These are phyloP conservation scores for Fusarium sterilihyphosum DNA, from an alignment of 2,329 filamentous ascomycete genomes.

Conservation along the genomic window DNA sequence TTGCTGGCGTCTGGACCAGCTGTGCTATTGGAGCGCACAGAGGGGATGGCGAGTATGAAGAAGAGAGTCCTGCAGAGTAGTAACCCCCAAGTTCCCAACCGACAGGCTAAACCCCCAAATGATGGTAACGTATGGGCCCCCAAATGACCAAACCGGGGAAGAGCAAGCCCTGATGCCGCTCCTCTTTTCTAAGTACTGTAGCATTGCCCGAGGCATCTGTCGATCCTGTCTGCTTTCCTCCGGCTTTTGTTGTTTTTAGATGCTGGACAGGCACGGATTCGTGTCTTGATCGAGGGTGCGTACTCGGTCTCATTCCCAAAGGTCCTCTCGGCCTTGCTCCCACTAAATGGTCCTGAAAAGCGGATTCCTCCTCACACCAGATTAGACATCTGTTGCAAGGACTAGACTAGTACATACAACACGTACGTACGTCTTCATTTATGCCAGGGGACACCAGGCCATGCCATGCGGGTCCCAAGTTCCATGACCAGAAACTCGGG, in stretches of 20 bases:
- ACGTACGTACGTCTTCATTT: conserved; percentile 10
- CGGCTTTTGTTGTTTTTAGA: conserved; percentile 18
- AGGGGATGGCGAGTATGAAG: conserved; percentile 16
- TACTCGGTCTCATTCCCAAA: conserved; percentile 14
- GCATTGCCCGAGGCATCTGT: conserved; percentile 33
- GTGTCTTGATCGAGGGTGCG: conserved; percentile 25
- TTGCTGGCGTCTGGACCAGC: conserved; percentile 32
- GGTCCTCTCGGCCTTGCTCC: not conserved
- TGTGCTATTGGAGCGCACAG: conserved; percentile 37
- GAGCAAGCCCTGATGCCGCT: conserved; percentile 33
- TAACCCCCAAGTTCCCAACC: conserved; percentile 33
- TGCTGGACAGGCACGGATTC: conserved; percentile 15
- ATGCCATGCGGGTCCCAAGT: conserved; percentile 37
- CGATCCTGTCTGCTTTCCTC: conserved; percentile 32
- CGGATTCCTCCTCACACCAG: conserved; percentile 31
- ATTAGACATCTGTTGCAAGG: conserved; percentile 35
- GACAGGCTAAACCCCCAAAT: conserved; percentile 35
- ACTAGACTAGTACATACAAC: conserved; percentile 8
- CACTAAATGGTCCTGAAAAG: conserved; percentile 14
- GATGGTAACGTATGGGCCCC: conserved; percentile 27
- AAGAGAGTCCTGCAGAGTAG: conserved; percentile 10
- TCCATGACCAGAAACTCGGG: conserved; percentile 42
- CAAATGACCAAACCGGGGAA: conserved; percentile 42
- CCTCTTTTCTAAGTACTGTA: conserved; percentile 11
- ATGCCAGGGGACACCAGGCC: conserved; percentile 29